These are phyloP conservation scores for Phytophthora kernoviae DNA, from an alignment of 352 stramenopile species.

Conservation along the genomic window DNA sequence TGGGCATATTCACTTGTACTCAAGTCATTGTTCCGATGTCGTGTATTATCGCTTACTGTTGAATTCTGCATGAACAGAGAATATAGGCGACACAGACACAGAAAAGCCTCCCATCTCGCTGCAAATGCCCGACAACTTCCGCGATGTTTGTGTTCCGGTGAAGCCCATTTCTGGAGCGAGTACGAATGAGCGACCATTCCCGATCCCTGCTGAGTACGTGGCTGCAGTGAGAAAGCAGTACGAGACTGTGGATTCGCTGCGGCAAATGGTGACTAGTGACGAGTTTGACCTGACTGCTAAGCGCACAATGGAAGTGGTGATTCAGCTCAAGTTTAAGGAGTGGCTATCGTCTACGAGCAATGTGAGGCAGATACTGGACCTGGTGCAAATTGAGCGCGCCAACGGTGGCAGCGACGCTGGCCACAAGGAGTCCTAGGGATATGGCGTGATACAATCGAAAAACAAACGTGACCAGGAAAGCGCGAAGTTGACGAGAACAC, in stretches of 20 bases:
- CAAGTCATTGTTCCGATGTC: constrained; percentile 1
- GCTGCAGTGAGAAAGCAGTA: constrained; percentile 68
- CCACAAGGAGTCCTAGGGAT: constrained; percentile 27
- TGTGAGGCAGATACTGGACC: constrained; percentile 87
- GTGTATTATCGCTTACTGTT: constrained; percentile 1
- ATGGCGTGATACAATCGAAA: background rate
- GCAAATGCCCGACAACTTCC: constrained; percentile 62
- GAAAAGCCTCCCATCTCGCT: constrained; percentile 66
- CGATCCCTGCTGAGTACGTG: constrained; percentile 75
- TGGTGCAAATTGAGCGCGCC: constrained; percentile 80
- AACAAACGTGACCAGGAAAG: constrained; percentile 1
- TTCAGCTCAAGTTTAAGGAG: constrained; percentile 87
- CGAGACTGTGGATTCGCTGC: constrained; percentile 76
- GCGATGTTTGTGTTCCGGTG: constrained; percentile 71
- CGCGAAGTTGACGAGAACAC: constrained; percentile 19
- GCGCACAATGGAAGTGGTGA: constrained; percentile 80
- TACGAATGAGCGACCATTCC: constrained; percentile 70
- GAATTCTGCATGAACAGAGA: constrained; percentile 22
- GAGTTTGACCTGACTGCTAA: constrained; percentile 84
- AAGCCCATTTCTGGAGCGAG: constrained; percentile 49
- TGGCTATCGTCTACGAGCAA: constrained; percentile 89
- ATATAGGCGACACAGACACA: constrained; percentile 48
- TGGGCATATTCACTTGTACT: background rate
- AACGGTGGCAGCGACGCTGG: constrained; percentile 22
- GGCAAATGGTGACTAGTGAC: constrained; percentile 73